Base-by-base conservation (phyloP, 306 rosid genomes). In the Quercus agrifolia region DNA sequence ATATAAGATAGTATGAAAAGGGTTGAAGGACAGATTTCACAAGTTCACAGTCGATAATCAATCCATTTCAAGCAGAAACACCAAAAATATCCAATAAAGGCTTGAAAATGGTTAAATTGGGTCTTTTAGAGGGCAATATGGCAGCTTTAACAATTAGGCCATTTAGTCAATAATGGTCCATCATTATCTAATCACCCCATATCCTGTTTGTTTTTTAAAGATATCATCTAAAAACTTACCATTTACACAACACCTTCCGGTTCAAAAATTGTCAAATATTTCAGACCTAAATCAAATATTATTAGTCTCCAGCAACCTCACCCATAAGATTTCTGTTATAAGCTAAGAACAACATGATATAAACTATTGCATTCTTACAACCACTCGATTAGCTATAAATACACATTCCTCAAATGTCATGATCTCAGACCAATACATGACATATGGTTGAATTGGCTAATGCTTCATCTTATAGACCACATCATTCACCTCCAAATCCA, bases 341-440 rank as follows among this genome's bases (percentile, higher is more conserved):
- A 35, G 17, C 52, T 19, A 35, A 61, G 78, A 10, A 33, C 56
- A 17, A 52, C 18, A 18, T 56, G 20, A 51, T 67, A n/a, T 31
- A 38, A 58, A 63, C 54, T 57, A 56, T 56, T 49, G 9, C 77
- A 74, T 38, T 52, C 25, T 25, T 52, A 33, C 71, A 82, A 70
- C 58, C 12, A 8, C 56, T 19, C 23, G 55, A n/a, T 35, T 46
- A 63, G 75, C 30, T 71, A 63, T 62, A 67, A 68, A 58, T 35
- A 14, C 71, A 19, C 54, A 54, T 72, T 70, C 74, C 74, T 23
- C 41, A 3, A 18, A 63, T 54, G 30, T 6, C 71, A 46, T 77
- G 51, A 21, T 80, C 72, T 33, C 51, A 18, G 11, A 33, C 27
- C 70, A 64, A 64, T 6, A 31, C 23, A 51, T 20, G 23, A 7